Evolutionary conservation across 768 basidiomycete species (phyloP), one percentile per base, ranked within the genome.

Genomic region (Epithele typhae): DNA sequence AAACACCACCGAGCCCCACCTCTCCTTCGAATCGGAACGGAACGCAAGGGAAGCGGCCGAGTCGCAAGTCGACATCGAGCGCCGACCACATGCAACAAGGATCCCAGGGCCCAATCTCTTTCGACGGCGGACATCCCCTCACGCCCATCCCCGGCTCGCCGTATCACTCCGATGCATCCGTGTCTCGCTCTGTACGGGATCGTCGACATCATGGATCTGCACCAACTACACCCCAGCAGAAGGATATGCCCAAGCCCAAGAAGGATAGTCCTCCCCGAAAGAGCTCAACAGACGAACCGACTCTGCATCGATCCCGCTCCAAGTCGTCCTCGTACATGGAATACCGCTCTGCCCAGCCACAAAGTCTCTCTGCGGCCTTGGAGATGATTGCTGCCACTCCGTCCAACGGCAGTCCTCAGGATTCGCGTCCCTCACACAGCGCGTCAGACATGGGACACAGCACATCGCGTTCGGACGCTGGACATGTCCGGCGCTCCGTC

Each of bases 281-380:
- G 42, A 47, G 46, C 46, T 49, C 38, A 35, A 41, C 50, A 7
- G 45, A 51, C 33, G 56, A 53, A 15, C 44, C 49, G 2, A 47
- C 40, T 9, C 34, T 55, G 2, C 43, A 32, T 17, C 52, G 60
- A 10, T 68, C 75, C n/a, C 75, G 78, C 33, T 65, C 75, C 19
- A 82, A 79, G 58, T 74, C 77, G 37, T 75, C 78, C n/a, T 71
- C 80, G 12, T 75, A 77, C 56, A 64, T 80, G 24, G 69, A 80
- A 14, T 69, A 76, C 62, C 73, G 73, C 43, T 66, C 80, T 15
- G 76, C 77, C 37, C 74, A 69, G 43, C 82, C 83, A 0, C 86
- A 87, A 65, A 87, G 84, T 52, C 69, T 90, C 37, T 78, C 75
- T 54, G 86, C 85, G 46, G 86, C 84, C 14, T 67, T 84, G 25